These are phyloP conservation scores for Dothidotthia symphoricarpi DNA, from an alignment of 2,329 filamentous ascomycete genomes.

Conservation along the genomic window DNA sequence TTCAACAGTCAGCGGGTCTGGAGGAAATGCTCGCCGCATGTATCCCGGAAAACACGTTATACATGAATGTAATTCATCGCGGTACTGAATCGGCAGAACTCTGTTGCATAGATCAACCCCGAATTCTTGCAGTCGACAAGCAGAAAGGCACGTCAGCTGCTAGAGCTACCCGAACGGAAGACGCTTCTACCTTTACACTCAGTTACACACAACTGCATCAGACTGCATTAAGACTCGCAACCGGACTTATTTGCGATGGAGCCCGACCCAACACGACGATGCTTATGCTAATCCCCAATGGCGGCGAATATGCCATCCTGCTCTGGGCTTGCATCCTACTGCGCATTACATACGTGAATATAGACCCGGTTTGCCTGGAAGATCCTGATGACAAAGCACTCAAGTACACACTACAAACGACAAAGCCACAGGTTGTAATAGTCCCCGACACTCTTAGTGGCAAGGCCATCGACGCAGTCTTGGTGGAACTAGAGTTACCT, in stretches of 20 bases:
- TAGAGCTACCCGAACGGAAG: not conserved
- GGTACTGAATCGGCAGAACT: not conserved
- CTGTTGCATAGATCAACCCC: not conserved
- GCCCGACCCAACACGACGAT: not conserved
- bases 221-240: not conserved
- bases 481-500: not conserved
- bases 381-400: not conserved
- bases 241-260: not conserved
- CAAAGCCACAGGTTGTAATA: not conserved
- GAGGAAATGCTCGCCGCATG: not conserved
- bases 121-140: not conserved
- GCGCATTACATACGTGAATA: constrained; percentile 1
- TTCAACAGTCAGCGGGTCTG: not conserved
- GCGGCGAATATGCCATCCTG: constrained; percentile 6
- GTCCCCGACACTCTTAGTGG: not conserved
- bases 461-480: not conserved
- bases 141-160: too few relatives aligned
- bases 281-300: constrained; percentile 3
- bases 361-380: constrained; percentile 1
- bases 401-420: not conserved
- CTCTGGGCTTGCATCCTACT: constrained; percentile 8
- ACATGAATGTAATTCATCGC: not conserved
- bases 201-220: constrained; percentile 1
- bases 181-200: not conserved
- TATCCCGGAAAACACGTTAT: not conserved